Base-by-base conservation (phyloP, 192 early-diverging fungal species). In the Dissophora globulifera region DNA sequence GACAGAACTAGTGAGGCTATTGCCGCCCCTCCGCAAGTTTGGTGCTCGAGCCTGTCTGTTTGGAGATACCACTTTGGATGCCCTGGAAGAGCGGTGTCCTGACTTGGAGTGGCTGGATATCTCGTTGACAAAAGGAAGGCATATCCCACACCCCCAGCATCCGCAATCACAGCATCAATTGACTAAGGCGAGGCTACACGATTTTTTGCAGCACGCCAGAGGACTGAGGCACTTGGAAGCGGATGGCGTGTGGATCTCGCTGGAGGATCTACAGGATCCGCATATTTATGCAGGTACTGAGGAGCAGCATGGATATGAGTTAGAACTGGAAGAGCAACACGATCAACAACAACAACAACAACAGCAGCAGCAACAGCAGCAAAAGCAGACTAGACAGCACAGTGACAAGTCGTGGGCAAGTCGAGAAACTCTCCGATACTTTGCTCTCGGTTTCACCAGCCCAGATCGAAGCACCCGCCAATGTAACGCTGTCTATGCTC, bases 81-180 rank as follows among this genome's bases (percentile, higher is more conserved):
- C 56, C 7, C 17, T 65, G 0, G 32, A 54, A 46, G 52, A 48
- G 16, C 16, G 8, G 6, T 63, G 55, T 7, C 33, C 51, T 2
- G 63, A 45, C 2, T 22, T 76, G 51, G 43, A 76, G 43, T 15
- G 33, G 19, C 29, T 76, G 25, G 72, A 76, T 40, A 67, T 76
- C 13, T 76, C 72, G 8, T 45, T 67, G 52, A 53, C 55, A 12
- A 48, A 29, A 3, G 50, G 53, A 1, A 13, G 35, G 6, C 35
- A 38, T 13, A n/a, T n/a, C n/a, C n/a, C n/a, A n/a, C 35, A 38
- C 35, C 35, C 6, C 13, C 6, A 38, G 7, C 35, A 38, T 9
- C 35, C 6, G 13, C 35, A 9, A 13, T 13, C 13, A 13, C 35
- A 9, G 35, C 42, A 42, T 7, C 17, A 30, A 7, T 13, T 75